Evolutionary conservation across 257 asterid genomes (phyloP).

Genomic region (Primulina eburnea): DNA sequence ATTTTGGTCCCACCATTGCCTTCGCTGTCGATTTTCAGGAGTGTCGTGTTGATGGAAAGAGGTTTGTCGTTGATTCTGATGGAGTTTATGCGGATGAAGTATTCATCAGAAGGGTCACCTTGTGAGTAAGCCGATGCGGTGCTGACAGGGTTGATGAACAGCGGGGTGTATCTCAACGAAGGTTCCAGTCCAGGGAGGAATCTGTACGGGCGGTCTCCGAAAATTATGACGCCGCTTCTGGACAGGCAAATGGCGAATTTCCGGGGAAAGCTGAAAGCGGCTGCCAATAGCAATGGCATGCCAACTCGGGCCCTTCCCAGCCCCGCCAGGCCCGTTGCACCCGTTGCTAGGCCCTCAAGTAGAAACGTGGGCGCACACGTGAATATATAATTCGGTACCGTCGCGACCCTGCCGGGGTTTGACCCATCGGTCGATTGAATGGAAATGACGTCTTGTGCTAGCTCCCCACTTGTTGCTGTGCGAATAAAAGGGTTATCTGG

Average conservation of each 20-base stretch:
- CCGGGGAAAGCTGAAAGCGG: constrained; percentile 54
- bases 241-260: constrained; percentile 53
- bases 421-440: constrained; percentile 42
- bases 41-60: constrained; percentile 34
- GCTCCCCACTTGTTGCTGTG: constrained; percentile 45
- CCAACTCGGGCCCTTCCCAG: constrained; percentile 49
- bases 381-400: constrained; percentile 41
- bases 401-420: constrained; percentile 36
- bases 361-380: constrained; percentile 41
- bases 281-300: constrained; percentile 42
- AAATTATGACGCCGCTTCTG: constrained; percentile 42
- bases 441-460: constrained; percentile 55
- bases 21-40: constrained; percentile 38
- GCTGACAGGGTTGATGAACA: constrained; percentile 56
- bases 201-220: constrained; percentile 58
- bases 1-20: constrained; percentile 68
- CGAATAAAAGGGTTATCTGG: constrained; percentile 48
- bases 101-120: constrained; percentile 59
- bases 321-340: constrained; percentile 51
- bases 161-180: constrained; percentile 45
- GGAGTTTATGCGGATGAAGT: constrained; percentile 50
- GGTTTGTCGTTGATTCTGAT: constrained; percentile 35
- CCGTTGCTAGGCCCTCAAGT: constrained; percentile 42
- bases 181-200: constrained; percentile 39
- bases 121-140: constrained; percentile 33